phyloP scores from a whole-genome alignment of 768 basidiomycete genomes.

The Xerocomus spinulosus region DNA sequence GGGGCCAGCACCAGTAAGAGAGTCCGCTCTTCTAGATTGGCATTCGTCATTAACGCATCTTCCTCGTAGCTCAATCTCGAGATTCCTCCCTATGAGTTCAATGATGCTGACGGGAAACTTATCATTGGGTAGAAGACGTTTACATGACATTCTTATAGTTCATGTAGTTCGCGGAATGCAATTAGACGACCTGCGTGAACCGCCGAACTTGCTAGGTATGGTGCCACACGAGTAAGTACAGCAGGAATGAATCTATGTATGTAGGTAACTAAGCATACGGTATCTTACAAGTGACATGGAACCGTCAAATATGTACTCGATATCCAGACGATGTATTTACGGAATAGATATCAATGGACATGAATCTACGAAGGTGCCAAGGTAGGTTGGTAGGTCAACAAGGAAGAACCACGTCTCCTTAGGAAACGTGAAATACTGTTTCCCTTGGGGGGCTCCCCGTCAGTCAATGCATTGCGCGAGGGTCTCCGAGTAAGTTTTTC shows the following conservation, averaged over 20 bases:
- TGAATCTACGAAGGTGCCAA: slow-evolving; percentile 3
- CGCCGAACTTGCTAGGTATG: background rate
- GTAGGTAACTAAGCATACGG: background rate
- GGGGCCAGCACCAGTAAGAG: slow-evolving; percentile 89
- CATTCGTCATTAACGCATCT: slow-evolving; percentile 8
- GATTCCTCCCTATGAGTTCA: slow-evolving; percentile 84
- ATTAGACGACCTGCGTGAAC: slow-evolving; percentile 21
- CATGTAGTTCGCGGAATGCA: slow-evolving; percentile 19
- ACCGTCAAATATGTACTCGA: background rate
- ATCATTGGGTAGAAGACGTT: slow-evolving; percentile 61
- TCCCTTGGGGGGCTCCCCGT: slow-evolving; percentile 11
- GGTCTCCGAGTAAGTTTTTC: slow-evolving; percentile 15
- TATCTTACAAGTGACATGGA: no score
- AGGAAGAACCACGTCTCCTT: slow-evolving; percentile 10
- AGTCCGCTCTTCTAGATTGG: background rate
- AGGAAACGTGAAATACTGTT: slow-evolving; percentile 23
- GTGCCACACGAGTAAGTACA: background rate
- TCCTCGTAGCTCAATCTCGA: slow-evolving; percentile 80
- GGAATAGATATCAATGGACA: background rate
- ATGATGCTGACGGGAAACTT: slow-evolving; percentile 81
- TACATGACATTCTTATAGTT: slow-evolving; percentile 9
- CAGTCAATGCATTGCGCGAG: slow-evolving; percentile 11
- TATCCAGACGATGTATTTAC: background rate
- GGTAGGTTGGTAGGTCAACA: slow-evolving; percentile 1
- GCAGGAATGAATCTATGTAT: background rate